Base-by-base conservation (phyloP, 2,329 filamentous ascomycete species). In the Aspergillus pseudoterreus region DNA sequence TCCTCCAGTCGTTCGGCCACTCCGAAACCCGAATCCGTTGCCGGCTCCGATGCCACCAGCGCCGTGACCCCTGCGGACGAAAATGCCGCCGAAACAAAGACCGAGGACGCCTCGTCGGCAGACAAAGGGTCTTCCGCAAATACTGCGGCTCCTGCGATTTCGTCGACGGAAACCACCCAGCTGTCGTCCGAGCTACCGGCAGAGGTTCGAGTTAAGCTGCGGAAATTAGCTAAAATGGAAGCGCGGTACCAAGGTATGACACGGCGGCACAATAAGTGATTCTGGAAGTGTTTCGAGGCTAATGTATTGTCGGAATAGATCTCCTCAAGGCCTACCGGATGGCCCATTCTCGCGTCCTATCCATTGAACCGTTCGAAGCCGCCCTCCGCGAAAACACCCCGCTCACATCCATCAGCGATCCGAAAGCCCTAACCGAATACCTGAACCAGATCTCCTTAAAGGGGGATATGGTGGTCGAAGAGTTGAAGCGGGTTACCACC, bases 341-440 rank as follows among this genome's bases (percentile, higher is more conserved):
- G 58, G 94, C 94, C 15, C 92, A 99, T 74, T 84, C 88, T 51
- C 85, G 91, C 47, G 90, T 92, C 39, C 84, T 88, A 11, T 84
- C 88, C 2, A 95, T 97, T 63, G 94, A 97, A 65, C 88, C 90
- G 0, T 99, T 99, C 68, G 94, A 99, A 73, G 86, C 89, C 49
- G 86, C 88, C 0, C 79, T 99, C 6, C 89, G 90, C 62, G 94
- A 99, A 67, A 89, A 95, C 62, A 99, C 94, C 0, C 92, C 94
- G 2, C 76, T 97, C 33, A 88, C 89, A 4, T 92, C 90, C 14
- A 96, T 99, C 61, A 81, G 79, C 60, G 94, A 99, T 53, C 90
- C 92, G 0, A 82, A 84, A 48, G 87, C 91, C 2, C 78, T 99
- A 32, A 82, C 91, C 6, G 92, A 97, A 71, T 99, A 96, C 64